Percentiles rank a stretch among this genome's conserved stretches.
Conservation (phyloP, 139 green algal genomes). For the Gonium pectorale region DNA sequence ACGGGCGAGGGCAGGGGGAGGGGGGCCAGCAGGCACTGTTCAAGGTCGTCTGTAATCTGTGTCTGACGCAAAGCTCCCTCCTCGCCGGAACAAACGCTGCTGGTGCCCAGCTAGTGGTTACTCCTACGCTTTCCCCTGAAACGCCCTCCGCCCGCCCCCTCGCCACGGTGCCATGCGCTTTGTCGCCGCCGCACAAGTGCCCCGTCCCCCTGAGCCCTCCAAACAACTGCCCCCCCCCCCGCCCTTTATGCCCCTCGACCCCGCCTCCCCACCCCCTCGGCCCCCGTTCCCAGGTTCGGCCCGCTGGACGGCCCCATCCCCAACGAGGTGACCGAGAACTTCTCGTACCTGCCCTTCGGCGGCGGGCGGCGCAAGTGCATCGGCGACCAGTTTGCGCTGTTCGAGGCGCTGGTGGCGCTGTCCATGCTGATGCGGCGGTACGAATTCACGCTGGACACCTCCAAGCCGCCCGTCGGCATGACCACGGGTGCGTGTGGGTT, state of each 20-base stretch:
- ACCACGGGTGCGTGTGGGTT: constrained; percentile 76
- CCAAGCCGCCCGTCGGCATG: constrained; percentile 77
- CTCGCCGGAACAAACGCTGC: too few species aligned
- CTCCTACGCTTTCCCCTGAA: too few species aligned
- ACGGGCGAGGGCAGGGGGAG: too few species aligned
- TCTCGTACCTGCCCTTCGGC: constrained; percentile 90
- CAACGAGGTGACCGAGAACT: constrained; percentile 79
- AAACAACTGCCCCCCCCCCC: neutral
- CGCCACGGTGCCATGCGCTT: too few species aligned
- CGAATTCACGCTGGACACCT: constrained; percentile 82
- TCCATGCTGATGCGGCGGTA: constrained; percentile 89
- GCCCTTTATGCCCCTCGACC: neutral
- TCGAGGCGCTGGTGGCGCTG: constrained; percentile 88
- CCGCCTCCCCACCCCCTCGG: neutral
- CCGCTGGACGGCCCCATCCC: constrained; percentile 75
- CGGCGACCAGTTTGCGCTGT: constrained; percentile 93
- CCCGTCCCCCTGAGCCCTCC: too few species aligned
- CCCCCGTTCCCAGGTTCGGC: constrained; percentile 62
- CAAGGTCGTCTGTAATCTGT: too few species aligned
- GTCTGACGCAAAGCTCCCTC: too few species aligned
- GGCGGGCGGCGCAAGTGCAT: constrained; percentile 89
- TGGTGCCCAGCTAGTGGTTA: too few species aligned
- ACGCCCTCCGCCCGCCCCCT: too few species aligned
- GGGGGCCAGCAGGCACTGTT: too few species aligned
- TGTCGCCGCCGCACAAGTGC: too few species aligned